phyloP scores from a whole-genome alignment of 2,329 filamentous ascomycete species.

The Penicillium frequentans region DNA sequence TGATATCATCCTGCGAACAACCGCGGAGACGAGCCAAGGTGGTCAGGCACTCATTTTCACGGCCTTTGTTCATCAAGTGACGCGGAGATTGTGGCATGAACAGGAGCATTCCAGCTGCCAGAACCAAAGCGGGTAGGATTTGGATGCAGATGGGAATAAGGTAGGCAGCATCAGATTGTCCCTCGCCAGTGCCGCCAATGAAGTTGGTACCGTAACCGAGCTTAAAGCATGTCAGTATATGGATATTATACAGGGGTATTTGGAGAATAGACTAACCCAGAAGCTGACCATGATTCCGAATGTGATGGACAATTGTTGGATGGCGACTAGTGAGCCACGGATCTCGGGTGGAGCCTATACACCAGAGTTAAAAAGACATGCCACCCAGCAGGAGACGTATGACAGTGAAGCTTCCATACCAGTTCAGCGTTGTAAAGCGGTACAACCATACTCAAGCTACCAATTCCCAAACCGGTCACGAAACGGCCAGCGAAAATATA shows the following conservation, averaged over 20 bases:
- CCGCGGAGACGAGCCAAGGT: slow-evolving; percentile 65
- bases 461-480: slow-evolving; percentile 36
- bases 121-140: slow-evolving; percentile 62
- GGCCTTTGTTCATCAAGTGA: slow-evolving; percentile 68
- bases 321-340: slow-evolving; percentile 34
- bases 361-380: not conserved
- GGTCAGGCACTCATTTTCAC: slow-evolving; percentile 64
- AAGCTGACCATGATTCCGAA: slow-evolving; percentile 39
- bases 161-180: slow-evolving; percentile 46
- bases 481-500: slow-evolving; percentile 35
- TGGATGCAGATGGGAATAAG: slow-evolving; percentile 47
- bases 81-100: slow-evolving; percentile 77
- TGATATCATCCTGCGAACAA: slow-evolving; percentile 61
- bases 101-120: slow-evolving; percentile 62
- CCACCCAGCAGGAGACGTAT: not conserved
- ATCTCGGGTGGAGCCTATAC: slow-evolving; percentile 31
- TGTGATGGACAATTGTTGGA: slow-evolving; percentile 39
- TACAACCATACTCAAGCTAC: slow-evolving; percentile 35
- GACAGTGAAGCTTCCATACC: not conserved
- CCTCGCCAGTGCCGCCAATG: slow-evolving; percentile 58
- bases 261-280: slow-evolving; percentile 24
- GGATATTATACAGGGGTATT: too few relatives aligned
- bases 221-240: not conserved
- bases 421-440: slow-evolving; percentile 36
- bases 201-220: slow-evolving; percentile 49